Percentiles rank a stretch among this genome's conserved stretches.
phyloP scores from a whole-genome alignment of 139 green algal species.

The Nannochloris sp. region DNA sequence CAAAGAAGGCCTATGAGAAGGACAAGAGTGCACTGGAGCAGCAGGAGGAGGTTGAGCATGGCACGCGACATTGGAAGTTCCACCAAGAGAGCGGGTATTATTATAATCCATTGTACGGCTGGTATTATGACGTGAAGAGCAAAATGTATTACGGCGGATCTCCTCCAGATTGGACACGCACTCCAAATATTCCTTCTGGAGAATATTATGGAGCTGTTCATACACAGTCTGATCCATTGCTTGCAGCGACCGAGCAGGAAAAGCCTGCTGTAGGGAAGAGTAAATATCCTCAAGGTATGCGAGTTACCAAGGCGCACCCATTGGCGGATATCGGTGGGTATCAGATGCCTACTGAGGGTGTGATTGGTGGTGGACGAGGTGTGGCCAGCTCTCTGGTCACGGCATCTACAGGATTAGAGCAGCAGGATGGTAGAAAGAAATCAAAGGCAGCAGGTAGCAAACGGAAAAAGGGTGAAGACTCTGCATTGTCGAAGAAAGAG shows the following conservation, averaged over 20 bases:
- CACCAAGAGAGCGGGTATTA: constrained; percentile 41
- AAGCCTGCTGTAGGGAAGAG: neutral
- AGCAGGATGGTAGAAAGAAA: neutral
- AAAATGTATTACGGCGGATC: constrained; percentile 71
- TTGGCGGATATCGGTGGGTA: constrained; percentile 45
- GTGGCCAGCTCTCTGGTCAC: constrained; percentile 7
- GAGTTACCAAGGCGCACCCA: constrained; percentile 34
- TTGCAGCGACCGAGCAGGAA: constrained; percentile 8
- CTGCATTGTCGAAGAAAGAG: constrained; percentile 52
- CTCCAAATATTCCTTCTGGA: constrained; percentile 34
- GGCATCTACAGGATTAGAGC: too few relatives aligned
- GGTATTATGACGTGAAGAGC: constrained; percentile 58
- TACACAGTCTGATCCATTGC: constrained; percentile 10
- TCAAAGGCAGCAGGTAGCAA: neutral
- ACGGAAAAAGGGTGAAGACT: constrained; percentile 9
- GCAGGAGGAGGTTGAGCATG: neutral
- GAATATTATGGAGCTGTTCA: constrained; percentile 13
- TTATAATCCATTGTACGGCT: constrained; percentile 57
- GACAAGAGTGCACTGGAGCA: constrained; percentile 1
- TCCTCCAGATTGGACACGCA: constrained; percentile 46
- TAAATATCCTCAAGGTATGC: neutral
- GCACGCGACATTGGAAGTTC: neutral
- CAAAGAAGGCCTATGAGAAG: constrained; percentile 17
- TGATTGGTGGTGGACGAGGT: constrained; percentile 31
- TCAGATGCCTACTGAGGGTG: constrained; percentile 30